Conservation (phyloP, 176 grass and related monocot species). For the Aegilops sharonensis region DNA sequence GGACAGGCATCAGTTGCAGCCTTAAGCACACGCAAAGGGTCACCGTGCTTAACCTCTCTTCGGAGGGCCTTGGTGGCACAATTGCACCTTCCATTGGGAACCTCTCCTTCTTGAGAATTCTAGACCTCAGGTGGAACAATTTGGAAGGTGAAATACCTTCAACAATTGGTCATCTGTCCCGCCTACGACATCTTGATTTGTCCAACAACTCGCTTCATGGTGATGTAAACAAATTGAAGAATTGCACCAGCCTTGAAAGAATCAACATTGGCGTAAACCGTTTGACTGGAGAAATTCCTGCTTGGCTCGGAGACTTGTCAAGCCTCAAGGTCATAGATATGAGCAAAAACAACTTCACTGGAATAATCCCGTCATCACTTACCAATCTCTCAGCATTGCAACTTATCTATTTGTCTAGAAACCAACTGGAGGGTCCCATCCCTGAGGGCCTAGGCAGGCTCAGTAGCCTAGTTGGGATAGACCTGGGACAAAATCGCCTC, state of each 20-base stretch:
- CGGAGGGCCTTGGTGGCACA: neutral
- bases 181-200: slow-evolving; percentile 9
- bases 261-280: neutral
- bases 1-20: slow-evolving; percentile 31
- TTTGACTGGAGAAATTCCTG: slow-evolving; percentile 1
- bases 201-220: slow-evolving; percentile 18
- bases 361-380: slow-evolving; percentile 13
- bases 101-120: slow-evolving; percentile 21
- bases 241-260: slow-evolving; percentile 9
- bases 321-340: neutral
- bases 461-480: neutral
- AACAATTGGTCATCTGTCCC: neutral
- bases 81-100: slow-evolving; percentile 16
- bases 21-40: neutral
- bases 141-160: slow-evolving; percentile 26
- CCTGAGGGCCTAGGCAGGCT: slow-evolving; percentile 18
- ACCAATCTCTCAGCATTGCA: neutral
- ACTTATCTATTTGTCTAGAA: fast-evolving
- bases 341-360: neutral
- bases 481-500: neutral
- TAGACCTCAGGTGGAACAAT: neutral
- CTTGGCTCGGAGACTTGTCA: slow-evolving; percentile 14
- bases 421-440: slow-evolving; percentile 17
- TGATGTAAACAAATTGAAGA: neutral
- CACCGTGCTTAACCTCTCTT: slow-evolving; percentile 9